These are phyloP conservation scores for Helminthosporium solani DNA, from an alignment of 2,329 filamentous ascomycete species.

Conservation along the genomic window DNA sequence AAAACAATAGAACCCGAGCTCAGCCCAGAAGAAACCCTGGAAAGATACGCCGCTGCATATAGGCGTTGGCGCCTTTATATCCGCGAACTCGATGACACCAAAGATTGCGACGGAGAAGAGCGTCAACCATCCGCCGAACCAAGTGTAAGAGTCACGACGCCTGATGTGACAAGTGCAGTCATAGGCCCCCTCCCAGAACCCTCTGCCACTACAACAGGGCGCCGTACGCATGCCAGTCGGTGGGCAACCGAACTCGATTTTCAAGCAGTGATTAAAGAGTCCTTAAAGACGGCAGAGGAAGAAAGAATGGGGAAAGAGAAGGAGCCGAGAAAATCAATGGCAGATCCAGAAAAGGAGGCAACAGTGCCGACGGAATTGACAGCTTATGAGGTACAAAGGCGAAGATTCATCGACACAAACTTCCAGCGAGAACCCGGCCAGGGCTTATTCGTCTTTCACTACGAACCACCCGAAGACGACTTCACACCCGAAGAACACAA, in stretches of 20 bases:
- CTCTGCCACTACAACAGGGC: constrained; percentile 26
- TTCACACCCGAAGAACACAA: constrained; percentile 71
- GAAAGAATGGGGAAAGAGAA: constrained; percentile 65
- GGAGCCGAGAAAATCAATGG: constrained; percentile 65
- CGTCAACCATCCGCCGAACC: constrained; percentile 40
- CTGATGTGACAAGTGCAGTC: constrained; percentile 46
- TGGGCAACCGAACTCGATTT: constrained; percentile 67
- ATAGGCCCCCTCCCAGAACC: constrained; percentile 31
- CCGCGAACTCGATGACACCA: constrained; percentile 44
- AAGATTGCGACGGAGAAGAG: constrained; percentile 42
- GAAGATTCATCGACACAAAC: constrained; percentile 64
- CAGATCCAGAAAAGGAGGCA: constrained; percentile 75
- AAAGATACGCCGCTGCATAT: constrained; percentile 43
- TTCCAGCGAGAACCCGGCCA: constrained; percentile 65
- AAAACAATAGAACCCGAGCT: constrained; percentile 36
- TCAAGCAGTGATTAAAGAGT: constrained; percentile 70
- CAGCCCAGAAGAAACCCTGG: constrained; percentile 27
- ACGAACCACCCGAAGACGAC: constrained; percentile 71
- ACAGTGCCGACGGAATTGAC: constrained; percentile 69
- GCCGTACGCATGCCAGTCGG: constrained; percentile 33
- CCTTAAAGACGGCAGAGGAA: constrained; percentile 65
- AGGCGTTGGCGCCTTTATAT: constrained; percentile 45
- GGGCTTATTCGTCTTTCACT: constrained; percentile 69
- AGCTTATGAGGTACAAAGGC: constrained; percentile 58
- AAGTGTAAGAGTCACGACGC: constrained; percentile 42